phyloP scores from a whole-genome alignment of 208 protist species.

The Leishmania guyanensis region DNA sequence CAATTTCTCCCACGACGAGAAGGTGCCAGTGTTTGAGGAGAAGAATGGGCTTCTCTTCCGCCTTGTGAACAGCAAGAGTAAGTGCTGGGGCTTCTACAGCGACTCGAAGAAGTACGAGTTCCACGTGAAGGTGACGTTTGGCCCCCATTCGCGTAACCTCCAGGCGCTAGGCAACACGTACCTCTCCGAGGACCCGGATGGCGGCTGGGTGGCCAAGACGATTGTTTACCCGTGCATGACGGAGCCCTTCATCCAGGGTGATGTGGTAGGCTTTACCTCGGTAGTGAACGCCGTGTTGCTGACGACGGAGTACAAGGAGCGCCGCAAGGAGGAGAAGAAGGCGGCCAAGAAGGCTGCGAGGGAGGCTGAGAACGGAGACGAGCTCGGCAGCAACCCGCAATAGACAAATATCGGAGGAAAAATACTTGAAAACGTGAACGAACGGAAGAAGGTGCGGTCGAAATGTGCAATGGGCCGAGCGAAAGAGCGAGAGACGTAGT shows the following conservation, averaged over 20 bases:
- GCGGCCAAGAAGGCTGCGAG: slow-evolving; percentile 52
- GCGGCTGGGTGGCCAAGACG: slow-evolving; percentile 43
- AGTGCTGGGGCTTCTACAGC: slow-evolving; percentile 81
- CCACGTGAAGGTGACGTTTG: slow-evolving; percentile 67
- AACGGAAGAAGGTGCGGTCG: not conserved
- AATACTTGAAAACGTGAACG: slow-evolving; percentile 2
- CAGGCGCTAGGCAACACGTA: slow-evolving; percentile 53
- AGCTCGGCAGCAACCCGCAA: slow-evolving; percentile 28
- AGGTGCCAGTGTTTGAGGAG: slow-evolving; percentile 55
- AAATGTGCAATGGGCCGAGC: not conserved
- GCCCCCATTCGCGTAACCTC: slow-evolving; percentile 47
- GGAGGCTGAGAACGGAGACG: slow-evolving; percentile 31
- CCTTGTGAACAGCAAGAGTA: slow-evolving; percentile 48
- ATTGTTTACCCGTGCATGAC: slow-evolving; percentile 65
- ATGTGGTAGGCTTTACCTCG: slow-evolving; percentile 53
- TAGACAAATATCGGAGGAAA: slow-evolving; percentile 4
- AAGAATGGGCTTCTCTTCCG: slow-evolving; percentile 80
- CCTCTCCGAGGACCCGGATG: slow-evolving; percentile 37
- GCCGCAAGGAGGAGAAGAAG: slow-evolving; percentile 54
- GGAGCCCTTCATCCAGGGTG: slow-evolving; percentile 71
- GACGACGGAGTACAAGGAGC: slow-evolving; percentile 63
- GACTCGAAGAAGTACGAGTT: slow-evolving; percentile 77
- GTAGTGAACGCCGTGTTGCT: slow-evolving; percentile 58
- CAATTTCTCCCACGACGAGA: slow-evolving; percentile 58
- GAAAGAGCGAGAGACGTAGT: not conserved